Percentiles rank a stretch among this genome's conserved stretches.
Conservation (phyloP, 2,329 filamentous ascomycete species). For the Stachybotrys echinatus region DNA sequence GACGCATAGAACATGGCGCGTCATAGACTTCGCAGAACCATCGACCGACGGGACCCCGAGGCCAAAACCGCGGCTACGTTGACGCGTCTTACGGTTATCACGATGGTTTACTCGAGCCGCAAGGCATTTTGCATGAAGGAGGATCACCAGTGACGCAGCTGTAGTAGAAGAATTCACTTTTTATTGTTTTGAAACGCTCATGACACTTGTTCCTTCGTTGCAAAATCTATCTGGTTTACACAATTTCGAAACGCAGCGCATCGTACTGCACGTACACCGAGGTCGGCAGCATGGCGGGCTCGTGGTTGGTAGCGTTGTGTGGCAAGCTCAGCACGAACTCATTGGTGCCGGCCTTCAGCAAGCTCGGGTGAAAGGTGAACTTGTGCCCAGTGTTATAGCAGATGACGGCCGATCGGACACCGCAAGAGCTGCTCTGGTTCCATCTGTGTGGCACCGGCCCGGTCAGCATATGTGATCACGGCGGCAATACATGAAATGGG, state of each 20-base stretch:
- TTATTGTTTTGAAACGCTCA: too few relatives aligned
- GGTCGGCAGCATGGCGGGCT: slow-evolving; percentile 49
- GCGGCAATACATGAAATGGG: slow-evolving; percentile 7
- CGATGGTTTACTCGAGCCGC: too few relatives aligned
- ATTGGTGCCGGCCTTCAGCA: slow-evolving; percentile 48
- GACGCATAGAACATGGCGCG: too few relatives aligned
- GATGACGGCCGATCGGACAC: slow-evolving; percentile 51
- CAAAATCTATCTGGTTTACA: slow-evolving; percentile 7
- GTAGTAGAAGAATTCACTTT: too few relatives aligned
- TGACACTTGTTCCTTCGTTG: too few relatives aligned
- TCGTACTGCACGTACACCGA: slow-evolving; percentile 62
- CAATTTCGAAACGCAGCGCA: slow-evolving; percentile 54
- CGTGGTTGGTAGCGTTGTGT: slow-evolving; percentile 52
- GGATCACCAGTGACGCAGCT: too few relatives aligned
- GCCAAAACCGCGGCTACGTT: too few relatives aligned
- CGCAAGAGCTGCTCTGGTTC: slow-evolving; percentile 42
- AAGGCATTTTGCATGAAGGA: too few relatives aligned
- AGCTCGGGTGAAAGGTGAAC: slow-evolving; percentile 46
- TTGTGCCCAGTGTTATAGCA: slow-evolving; percentile 59
- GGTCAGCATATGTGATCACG: background rate
- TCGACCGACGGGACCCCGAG: too few relatives aligned
- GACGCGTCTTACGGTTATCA: too few relatives aligned
- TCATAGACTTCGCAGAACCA: too few relatives aligned
- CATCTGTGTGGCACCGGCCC: slow-evolving; percentile 9
- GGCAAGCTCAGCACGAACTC: slow-evolving; percentile 53